These are phyloP conservation scores for Ceratobasidium sp. DNA, from an alignment of 1,284 basidiomycete genomes.

Conservation along the genomic window DNA sequence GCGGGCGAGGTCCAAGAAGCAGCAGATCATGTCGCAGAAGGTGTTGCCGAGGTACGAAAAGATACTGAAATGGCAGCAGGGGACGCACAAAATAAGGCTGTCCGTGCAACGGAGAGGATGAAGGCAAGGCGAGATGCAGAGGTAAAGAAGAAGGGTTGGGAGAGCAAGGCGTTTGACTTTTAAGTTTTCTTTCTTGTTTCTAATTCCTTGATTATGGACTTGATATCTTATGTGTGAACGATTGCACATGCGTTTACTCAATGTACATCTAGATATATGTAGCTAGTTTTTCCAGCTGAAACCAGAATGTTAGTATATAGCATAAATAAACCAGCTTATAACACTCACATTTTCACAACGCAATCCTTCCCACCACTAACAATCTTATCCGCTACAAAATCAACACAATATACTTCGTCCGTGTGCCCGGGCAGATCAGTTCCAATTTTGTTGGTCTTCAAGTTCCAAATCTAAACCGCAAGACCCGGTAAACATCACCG, in stretches of 20 bases:
- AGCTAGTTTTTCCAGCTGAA: constrained; percentile 39
- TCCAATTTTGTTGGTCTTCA: constrained; percentile 94
- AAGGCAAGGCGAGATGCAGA: constrained; percentile 47
- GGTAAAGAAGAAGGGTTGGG: constrained; percentile 49
- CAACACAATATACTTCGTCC: constrained; percentile 98
- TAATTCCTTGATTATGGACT: neutral
- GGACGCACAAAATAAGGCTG: constrained; percentile 47
- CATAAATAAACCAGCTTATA: neutral
- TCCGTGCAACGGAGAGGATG: constrained; percentile 48
- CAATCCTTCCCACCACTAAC: constrained; percentile 87
- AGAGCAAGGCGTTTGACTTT: constrained; percentile 54
- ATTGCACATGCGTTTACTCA: neutral
- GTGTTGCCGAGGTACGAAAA: constrained; percentile 49
- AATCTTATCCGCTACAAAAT: constrained; percentile 97
- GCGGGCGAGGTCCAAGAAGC: constrained; percentile 49
- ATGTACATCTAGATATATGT: neutral
- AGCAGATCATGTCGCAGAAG: constrained; percentile 45
- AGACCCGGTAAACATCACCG: neutral
- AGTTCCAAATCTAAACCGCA: constrained; percentile 83
- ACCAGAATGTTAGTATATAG: neutral
- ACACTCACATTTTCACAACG: constrained; percentile 65
- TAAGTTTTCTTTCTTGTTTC: constrained; percentile 1
- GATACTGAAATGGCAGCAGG: constrained; percentile 49
- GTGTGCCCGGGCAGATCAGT: constrained; percentile 95
- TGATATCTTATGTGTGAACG: neutral